These are phyloP conservation scores for Luzula sylvatica DNA, from an alignment of 176 grass and related monocot species.

Conservation along the genomic window DNA sequence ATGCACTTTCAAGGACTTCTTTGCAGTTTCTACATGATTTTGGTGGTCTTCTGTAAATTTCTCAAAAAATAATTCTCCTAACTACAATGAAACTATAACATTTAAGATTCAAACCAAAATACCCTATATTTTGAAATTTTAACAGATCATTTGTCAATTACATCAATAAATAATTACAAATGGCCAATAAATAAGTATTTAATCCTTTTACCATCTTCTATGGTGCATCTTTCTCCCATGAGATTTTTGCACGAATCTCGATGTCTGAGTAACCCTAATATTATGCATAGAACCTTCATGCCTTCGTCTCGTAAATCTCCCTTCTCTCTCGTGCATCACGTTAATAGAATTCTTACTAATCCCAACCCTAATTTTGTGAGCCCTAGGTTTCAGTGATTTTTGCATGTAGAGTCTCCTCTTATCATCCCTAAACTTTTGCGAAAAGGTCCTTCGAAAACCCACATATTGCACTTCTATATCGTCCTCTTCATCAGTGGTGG, in stretches of 20 bases:
- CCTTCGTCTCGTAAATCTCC: not conserved
- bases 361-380: constrained; percentile 19
- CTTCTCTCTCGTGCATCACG: constrained; percentile 13
- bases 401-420: constrained; percentile 28
- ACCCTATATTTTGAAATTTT: too few relatives aligned
- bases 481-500: constrained; percentile 16
- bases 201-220: constrained; percentile 15
- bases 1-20: too few relatives aligned
- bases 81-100: too few relatives aligned
- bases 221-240: constrained; percentile 22
- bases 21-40: too few relatives aligned
- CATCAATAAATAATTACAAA: too few relatives aligned
- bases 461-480: not conserved
- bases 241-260: constrained; percentile 35
- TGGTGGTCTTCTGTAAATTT: too few relatives aligned
- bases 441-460: constrained; percentile 5
- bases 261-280: constrained; percentile 40
- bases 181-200: not conserved
- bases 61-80: too few relatives aligned
- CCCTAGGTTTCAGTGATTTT: constrained; percentile 31
- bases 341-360: constrained; percentile 16
- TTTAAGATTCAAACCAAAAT: too few relatives aligned
- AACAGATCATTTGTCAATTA: too few relatives aligned
- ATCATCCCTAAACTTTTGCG: constrained; percentile 21
- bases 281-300: constrained; percentile 11